phyloP scores from a whole-genome alignment of 306 rosid species.

The Senna tora region DNA sequence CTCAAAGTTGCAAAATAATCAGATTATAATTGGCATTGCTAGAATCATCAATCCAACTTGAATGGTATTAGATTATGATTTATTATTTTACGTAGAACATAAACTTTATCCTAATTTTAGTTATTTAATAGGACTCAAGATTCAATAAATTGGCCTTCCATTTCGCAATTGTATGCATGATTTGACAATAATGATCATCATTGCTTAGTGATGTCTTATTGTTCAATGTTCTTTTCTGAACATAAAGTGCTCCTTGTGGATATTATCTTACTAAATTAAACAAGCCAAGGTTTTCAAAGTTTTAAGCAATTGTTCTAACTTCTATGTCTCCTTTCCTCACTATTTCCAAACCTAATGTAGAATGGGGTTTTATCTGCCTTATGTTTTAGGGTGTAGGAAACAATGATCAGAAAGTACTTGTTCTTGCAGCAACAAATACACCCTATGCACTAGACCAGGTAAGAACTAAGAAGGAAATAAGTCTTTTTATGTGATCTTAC shows the following conservation, averaged over 20 bases:
- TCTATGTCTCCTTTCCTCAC: background rate
- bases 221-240: conserved; percentile 16
- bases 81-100: background rate
- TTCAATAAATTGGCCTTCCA: background rate
- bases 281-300: background rate
- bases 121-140: background rate
- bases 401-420: conserved; percentile 97
- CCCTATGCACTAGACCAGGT: conserved; percentile 99
- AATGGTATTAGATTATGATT: background rate
- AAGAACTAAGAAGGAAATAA: conserved; percentile 45
- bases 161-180: background rate
- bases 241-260: background rate
- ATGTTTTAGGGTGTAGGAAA: conserved; percentile 81
- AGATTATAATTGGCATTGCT: background rate
- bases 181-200: background rate
- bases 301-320: background rate
- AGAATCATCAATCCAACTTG: background rate
- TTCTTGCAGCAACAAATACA: conserved; percentile 98
- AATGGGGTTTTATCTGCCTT: conserved; percentile 32
- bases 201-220: conserved; percentile 7
- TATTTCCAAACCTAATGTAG: conserved; percentile 19
- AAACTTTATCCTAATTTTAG: background rate
- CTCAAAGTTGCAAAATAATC: background rate
- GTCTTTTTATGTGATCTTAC: conserved; percentile 18
- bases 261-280: background rate